Conservation (phyloP, 176 grass and related monocot genomes). For the Oropetium thomaeum region DNA sequence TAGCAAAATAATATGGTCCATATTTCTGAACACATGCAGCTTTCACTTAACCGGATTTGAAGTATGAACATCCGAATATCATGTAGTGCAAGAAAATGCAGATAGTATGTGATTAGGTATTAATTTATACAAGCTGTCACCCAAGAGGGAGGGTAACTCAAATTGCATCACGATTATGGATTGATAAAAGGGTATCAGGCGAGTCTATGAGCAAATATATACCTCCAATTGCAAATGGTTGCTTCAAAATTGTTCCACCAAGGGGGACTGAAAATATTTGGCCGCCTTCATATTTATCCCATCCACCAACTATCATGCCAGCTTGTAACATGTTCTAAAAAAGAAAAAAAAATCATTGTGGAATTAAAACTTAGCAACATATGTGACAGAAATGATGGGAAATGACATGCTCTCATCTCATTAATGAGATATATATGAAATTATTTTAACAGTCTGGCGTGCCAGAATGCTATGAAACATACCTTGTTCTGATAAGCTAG, state of each 20-base stretch:
- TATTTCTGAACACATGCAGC: neutral
- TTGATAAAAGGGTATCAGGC: neutral
- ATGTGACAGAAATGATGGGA: neutral
- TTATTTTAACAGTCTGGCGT: neutral
- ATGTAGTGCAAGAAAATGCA: neutral
- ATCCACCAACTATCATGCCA: conserved; percentile 92
- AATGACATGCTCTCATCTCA: neutral
- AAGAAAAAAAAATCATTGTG: conserved; percentile 7
- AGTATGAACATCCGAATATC: neutral
- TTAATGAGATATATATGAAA: neutral
- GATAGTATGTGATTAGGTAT: neutral
- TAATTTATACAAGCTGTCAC: neutral
- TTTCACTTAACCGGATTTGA: neutral
- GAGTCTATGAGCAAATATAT: neutral
- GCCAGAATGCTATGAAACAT: conserved; percentile 10
- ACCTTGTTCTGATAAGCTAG: conserved; percentile 98
- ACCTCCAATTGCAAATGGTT: conserved; percentile 97
- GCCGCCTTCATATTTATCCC: conserved; percentile 96
- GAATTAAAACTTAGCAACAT: neutral
- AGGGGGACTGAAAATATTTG: conserved; percentile 93
- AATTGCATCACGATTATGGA: neutral
- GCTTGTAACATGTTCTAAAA: conserved; percentile 92
- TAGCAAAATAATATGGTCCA: neutral
- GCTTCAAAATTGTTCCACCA: conserved; percentile 84
- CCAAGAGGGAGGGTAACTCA: neutral